Percentiles rank a stretch among this genome's conserved stretches.
These are phyloP conservation scores for Zanthoxylum bungeanum DNA, from an alignment of 345 rosid species.

Conservation along the genomic window DNA sequence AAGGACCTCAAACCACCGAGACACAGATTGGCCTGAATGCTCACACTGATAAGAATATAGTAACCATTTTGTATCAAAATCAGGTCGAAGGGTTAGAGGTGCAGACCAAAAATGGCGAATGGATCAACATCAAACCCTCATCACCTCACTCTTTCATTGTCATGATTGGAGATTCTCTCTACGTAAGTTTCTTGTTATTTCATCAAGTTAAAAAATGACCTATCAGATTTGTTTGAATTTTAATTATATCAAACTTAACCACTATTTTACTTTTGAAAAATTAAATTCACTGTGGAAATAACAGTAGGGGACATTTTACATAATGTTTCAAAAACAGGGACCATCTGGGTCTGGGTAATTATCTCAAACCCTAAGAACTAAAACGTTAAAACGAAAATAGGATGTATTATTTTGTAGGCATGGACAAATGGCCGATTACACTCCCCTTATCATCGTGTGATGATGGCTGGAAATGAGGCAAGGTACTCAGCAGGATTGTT, in stretches of 20 bases:
- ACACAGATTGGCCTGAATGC: conserved; percentile 39
- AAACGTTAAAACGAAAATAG: too few relatives aligned
- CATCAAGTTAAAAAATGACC: too few relatives aligned
- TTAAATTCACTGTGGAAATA: too few relatives aligned
- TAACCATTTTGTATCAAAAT: conserved; percentile 61
- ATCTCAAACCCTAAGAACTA: too few relatives aligned
- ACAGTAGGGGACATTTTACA: too few relatives aligned
- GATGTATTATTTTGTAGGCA: conserved; percentile 37
- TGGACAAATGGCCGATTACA: conserved; percentile 61
- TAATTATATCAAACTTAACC: too few relatives aligned
- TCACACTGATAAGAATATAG: conserved; percentile 59
- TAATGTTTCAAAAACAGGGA: too few relatives aligned
- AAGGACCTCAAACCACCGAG: conserved; percentile 47
- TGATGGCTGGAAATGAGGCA: conserved; percentile 56
- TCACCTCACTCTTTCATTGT: conserved; percentile 46
- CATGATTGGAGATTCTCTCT: conserved; percentile 57
- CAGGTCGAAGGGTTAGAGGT: conserved; percentile 56
- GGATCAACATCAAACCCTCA: conserved; percentile 53
- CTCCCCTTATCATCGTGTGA: conserved; percentile 60
- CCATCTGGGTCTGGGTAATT: too few relatives aligned
- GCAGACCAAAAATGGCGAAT: conserved; percentile 42
- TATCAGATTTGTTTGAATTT: too few relatives aligned
- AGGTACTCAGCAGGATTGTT: conserved; percentile 59
- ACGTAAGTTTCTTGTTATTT: conserved; percentile 27
- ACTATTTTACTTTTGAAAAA: too few relatives aligned